Conservation (phyloP, 2,329 filamentous ascomycete species). For the Penicillium palitans region DNA sequence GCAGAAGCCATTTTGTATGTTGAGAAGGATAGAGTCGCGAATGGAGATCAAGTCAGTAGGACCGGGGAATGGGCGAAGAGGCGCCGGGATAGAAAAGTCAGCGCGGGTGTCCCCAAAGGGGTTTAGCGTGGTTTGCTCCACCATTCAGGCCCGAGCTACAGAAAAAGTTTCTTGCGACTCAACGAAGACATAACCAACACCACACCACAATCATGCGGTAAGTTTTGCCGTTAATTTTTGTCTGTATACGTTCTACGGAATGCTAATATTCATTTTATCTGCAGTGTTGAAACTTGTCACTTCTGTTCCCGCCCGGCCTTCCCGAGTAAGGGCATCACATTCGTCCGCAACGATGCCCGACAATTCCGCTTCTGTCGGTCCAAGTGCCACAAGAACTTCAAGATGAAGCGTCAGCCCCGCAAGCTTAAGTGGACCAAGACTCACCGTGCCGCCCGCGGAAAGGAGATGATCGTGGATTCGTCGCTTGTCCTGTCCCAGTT, state of each 20-base stretch:
- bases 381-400: slow-evolving; percentile 77
- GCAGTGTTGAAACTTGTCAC: slow-evolving; percentile 62
- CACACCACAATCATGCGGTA: slow-evolving; percentile 30
- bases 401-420: slow-evolving; percentile 97
- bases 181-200: slow-evolving; percentile 21
- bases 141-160: slow-evolving; percentile 21
- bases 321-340: slow-evolving; percentile 66
- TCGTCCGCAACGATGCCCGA: slow-evolving; percentile 66
- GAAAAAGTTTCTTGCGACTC: slow-evolving; percentile 30
- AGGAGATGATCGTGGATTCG: slow-evolving; percentile 88
- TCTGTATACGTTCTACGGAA: neutral
- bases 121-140: slow-evolving; percentile 38
- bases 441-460: slow-evolving; percentile 80
- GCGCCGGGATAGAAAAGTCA: slow-evolving; percentile 40
- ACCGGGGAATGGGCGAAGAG: slow-evolving; percentile 10
- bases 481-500: slow-evolving; percentile 73
- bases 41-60: slow-evolving; percentile 10
- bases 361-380: slow-evolving; percentile 67
- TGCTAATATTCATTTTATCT: neutral
- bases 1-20: slow-evolving; percentile 43
- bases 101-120: slow-evolving; percentile 32
- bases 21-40: slow-evolving; percentile 2
- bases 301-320: slow-evolving; percentile 70
- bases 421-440: slow-evolving; percentile 98
- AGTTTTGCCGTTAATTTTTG: slow-evolving; percentile 6